A percentile compares a stretch with the other conserved stretches of the same genome.
phyloP scores from a whole-genome alignment of 345 rosid genomes.

The Eucalyptus globulus region DNA sequence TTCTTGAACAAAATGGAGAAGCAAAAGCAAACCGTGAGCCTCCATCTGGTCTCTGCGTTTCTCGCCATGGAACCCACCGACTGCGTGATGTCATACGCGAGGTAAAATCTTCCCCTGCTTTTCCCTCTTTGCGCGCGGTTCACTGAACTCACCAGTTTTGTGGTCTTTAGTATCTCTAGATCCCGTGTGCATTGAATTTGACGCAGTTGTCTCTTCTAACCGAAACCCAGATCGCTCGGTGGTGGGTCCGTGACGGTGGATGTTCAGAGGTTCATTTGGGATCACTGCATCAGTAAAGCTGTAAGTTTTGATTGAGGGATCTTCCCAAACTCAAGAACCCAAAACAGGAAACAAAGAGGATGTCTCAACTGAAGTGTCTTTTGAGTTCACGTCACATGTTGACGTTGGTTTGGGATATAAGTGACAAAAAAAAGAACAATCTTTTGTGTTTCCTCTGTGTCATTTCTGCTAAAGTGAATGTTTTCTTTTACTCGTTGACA shows the following conservation, averaged over 20 bases:
- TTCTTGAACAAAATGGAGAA: not conserved
- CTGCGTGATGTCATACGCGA: conserved; percentile 32
- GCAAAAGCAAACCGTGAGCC: not conserved
- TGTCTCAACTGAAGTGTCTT: not conserved
- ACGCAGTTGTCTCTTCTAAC: not conserved
- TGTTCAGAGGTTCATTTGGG: conserved; percentile 66
- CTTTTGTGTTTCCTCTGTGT: not conserved
- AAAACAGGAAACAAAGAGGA: not conserved
- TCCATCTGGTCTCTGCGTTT: conserved; percentile 52
- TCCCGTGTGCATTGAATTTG: not conserved
- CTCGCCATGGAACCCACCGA: conserved; percentile 68
- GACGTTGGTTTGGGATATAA: not conserved
- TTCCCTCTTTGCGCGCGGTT: not conserved
- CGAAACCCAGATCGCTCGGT: conserved; percentile 26
- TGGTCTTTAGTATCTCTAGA: not conserved
- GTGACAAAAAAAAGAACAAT: too few relatives aligned
- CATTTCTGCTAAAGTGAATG: not conserved
- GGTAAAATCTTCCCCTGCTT: conserved; percentile 14
- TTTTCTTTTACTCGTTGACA: not conserved
- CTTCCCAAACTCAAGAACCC: not conserved
- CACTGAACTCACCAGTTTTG: not conserved
- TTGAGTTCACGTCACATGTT: not conserved
- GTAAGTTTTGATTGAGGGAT: conserved; percentile 17
- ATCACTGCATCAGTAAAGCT: conserved; percentile 33
- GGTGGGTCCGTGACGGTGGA: conserved; percentile 48